These are phyloP conservation scores for Rhodomyrtus psidioides DNA, from an alignment of 441 rosid genomes.

Conservation along the genomic window DNA sequence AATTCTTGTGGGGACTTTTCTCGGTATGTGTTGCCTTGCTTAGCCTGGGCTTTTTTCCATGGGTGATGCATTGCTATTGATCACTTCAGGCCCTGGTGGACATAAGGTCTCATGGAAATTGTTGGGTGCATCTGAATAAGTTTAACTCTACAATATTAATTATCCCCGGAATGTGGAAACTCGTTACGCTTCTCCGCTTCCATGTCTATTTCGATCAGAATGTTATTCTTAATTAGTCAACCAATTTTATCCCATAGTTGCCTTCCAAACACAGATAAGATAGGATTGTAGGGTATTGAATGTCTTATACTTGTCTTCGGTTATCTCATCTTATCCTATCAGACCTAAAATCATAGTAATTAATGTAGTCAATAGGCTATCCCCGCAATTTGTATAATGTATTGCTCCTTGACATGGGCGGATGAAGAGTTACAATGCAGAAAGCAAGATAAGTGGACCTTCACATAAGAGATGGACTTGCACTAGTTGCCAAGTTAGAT, in stretches of 20 bases:
- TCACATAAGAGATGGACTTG: not conserved
- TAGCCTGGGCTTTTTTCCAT: not conserved
- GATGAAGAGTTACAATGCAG: not conserved
- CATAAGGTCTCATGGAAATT: not conserved
- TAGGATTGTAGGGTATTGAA: not conserved
- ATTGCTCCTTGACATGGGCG: not conserved
- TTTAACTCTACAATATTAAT: not conserved
- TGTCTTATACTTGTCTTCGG: not conserved
- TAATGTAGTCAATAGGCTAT: not conserved
- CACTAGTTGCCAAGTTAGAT: not conserved
- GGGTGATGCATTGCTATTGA: not conserved
- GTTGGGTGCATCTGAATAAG: not conserved
- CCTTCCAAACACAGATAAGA: not conserved
- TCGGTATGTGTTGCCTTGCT: not conserved
- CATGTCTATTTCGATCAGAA: not conserved
- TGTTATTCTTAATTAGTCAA: not conserved
- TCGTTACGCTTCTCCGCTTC: not conserved
- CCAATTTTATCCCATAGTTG: not conserved
- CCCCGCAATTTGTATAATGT: not conserved
- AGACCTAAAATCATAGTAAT: not conserved
- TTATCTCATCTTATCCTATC: not conserved
- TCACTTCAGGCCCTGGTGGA: not conserved
- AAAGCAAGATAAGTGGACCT: not conserved
- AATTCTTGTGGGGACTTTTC: not conserved
- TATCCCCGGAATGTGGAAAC: not conserved